Base-by-base conservation (phyloP, 306 rosid genomes). In the Astragalus glycyphyllos region DNA sequence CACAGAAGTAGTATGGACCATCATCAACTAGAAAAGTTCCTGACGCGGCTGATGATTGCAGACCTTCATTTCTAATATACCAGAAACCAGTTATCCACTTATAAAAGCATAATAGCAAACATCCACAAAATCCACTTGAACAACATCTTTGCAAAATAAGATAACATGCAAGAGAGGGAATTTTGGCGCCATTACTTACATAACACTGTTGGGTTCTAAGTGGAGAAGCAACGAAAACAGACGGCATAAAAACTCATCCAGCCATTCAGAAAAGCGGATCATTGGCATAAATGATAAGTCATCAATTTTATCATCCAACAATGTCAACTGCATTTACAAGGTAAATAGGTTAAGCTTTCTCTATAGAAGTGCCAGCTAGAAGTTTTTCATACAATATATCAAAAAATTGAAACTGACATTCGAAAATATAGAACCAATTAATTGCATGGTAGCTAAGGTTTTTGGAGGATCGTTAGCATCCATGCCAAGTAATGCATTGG, bases 401-500 rank as follows among this genome's bases (percentile, higher is more conserved):
- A 65, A 32, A 17, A 67, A 20, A 45, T 74, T 65, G 78, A 57
- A 60, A 16, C 99, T 89, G 84, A 95, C 99, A 84, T 86, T 91
- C 82, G 99, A 95, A 77, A 95, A 89, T 60, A 95, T 81, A 65
- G 99, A 91, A 79, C 96, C 99, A 73, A 95, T 85, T 67, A 95
- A 81, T 74, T 89, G 99, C 97, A 95, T 95, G 72, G 99, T 95
- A 75, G 97, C 99, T 89, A 91, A 80, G 56, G 99, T 95, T 87
- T 95, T 95, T 11, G 99, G 99, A 85, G 99, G 97, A 78, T 95
- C 99, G 42, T 95, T 95, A 72, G 97, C 99, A 77, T 95, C 99
- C 97, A 95, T 91, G 65, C 99, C 99, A 77, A 95, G 97, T 76
- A 95, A 80, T 42, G 97, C 99, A 79, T 95, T 95, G 68, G 99